Evolutionary conservation across 2,329 filamentous ascomycete species (phyloP).

Genomic region (Aspergillus proliferans): DNA sequence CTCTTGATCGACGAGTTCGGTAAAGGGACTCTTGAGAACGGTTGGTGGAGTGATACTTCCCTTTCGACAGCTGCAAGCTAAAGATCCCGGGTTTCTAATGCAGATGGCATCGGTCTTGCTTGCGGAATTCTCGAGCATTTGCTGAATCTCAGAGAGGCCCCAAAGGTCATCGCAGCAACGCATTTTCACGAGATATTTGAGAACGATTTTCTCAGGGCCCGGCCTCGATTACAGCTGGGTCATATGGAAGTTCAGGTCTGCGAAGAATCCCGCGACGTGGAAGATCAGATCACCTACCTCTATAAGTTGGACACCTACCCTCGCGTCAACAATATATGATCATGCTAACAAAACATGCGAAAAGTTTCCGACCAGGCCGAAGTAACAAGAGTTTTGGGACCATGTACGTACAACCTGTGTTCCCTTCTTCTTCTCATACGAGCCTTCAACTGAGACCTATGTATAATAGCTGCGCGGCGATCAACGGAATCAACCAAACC

Average conservation of each 20-base stretch:
- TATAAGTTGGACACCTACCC: slow-evolving; percentile 50
- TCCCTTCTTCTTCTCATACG: neutral
- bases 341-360: slow-evolving; percentile 4
- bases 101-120: slow-evolving; percentile 59
- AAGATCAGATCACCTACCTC: slow-evolving; percentile 57
- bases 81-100: slow-evolving; percentile 1
- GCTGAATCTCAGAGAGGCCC: slow-evolving; percentile 43
- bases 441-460: neutral
- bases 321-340: neutral
- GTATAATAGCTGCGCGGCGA: slow-evolving; percentile 60
- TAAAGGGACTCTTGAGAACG: slow-evolving; percentile 58
- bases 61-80: neutral
- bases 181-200: slow-evolving; percentile 57
- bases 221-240: slow-evolving; percentile 46
- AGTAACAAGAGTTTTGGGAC: slow-evolving; percentile 80
- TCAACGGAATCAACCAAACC: slow-evolving; percentile 71
- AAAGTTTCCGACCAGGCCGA: slow-evolving; percentile 53
- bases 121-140: slow-evolving; percentile 57
- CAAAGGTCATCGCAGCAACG: slow-evolving; percentile 57
- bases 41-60: slow-evolving; percentile 18
- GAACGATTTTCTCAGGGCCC: slow-evolving; percentile 45
- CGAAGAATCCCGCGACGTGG: slow-evolving; percentile 35
- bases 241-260: slow-evolving; percentile 53
- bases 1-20: slow-evolving; percentile 91
- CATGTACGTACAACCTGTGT: slow-evolving; percentile 36